Evolutionary conservation across 768 basidiomycete genomes (phyloP).

Genomic region (Chalciporus chontae): DNA sequence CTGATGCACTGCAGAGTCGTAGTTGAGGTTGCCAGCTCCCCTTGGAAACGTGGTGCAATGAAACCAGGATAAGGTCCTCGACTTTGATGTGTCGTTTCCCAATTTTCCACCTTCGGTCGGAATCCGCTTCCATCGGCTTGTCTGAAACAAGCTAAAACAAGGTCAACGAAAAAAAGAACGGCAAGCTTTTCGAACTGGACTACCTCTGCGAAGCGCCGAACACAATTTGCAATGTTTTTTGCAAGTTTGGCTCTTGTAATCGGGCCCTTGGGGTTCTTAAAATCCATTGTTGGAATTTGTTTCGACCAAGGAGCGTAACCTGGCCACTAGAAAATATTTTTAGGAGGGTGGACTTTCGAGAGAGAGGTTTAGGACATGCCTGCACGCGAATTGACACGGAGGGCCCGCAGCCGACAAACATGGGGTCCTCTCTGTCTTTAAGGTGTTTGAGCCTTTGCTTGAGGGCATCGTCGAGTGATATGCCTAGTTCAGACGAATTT

Average conservation of each 20-base stretch:
- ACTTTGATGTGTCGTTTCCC: constrained; percentile 53
- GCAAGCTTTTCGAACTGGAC: constrained; percentile 9
- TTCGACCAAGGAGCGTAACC: constrained; percentile 75
- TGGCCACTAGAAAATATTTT: constrained; percentile 56
- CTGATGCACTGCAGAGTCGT: constrained; percentile 36
- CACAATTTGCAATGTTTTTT: constrained; percentile 76
- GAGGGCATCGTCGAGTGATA: constrained; percentile 61
- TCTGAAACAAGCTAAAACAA: constrained; percentile 44
- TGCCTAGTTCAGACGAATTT: constrained; percentile 54
- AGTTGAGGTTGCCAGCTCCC: constrained; percentile 83
- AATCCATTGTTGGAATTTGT: constrained; percentile 81
- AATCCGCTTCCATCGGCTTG: constrained; percentile 59
- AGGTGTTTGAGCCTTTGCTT: constrained; percentile 57
- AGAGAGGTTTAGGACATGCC: constrained; percentile 36
- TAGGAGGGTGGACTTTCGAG: not conserved
- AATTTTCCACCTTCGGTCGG: constrained; percentile 61
- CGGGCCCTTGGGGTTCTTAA: constrained; percentile 71
- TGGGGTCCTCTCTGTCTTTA: constrained; percentile 54
- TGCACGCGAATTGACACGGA: constrained; percentile 78
- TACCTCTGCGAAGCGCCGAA: constrained; percentile 65
- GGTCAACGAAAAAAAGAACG: constrained; percentile 1
- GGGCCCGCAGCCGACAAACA: constrained; percentile 71
- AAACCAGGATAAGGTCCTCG: constrained; percentile 69
- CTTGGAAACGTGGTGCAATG: constrained; percentile 79
- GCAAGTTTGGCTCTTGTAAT: constrained; percentile 76